Evolutionary conservation across 2,329 filamentous ascomycete species (phyloP).

Genomic region (Pyrenochaeta sp.): DNA sequence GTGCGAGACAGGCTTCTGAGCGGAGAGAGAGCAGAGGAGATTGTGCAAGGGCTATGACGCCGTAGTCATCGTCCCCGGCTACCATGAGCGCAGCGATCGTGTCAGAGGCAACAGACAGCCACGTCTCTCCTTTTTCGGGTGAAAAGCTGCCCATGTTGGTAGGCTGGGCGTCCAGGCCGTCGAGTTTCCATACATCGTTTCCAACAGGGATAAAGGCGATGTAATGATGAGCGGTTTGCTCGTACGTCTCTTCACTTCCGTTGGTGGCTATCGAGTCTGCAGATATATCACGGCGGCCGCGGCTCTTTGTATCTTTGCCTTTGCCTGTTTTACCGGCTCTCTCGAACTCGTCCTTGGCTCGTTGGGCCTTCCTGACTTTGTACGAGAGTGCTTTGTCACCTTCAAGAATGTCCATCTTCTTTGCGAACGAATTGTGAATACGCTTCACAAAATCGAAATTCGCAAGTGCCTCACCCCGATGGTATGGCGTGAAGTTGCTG

Average conservation of each 20-base stretch:
- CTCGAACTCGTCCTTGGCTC: conserved; percentile 26
- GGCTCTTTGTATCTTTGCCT: conserved; percentile 48
- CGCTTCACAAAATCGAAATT: conserved; percentile 78
- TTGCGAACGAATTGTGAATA: conserved; percentile 87
- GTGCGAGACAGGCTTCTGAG: conserved; percentile 53
- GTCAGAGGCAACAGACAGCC: conserved; percentile 70
- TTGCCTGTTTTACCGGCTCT: conserved; percentile 4
- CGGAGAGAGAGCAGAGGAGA: conserved; percentile 65
- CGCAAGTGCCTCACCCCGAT: conserved; percentile 78
- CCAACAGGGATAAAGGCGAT: conserved; percentile 83
- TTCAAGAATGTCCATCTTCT: conserved; percentile 66
- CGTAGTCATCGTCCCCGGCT: conserved; percentile 74
- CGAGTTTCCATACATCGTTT: conserved; percentile 85
- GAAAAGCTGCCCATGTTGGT: conserved; percentile 62
- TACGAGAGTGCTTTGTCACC: conserved; percentile 75
- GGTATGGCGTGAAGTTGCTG: conserved; percentile 69
- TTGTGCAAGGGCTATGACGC: conserved; percentile 75
- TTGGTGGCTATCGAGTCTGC: conserved; percentile 37
- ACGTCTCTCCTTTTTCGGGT: conserved; percentile 56
- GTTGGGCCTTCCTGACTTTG: conserved; percentile 56
- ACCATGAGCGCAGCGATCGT: conserved; percentile 73
- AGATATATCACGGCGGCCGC: conserved; percentile 33
- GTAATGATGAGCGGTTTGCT: conserved; percentile 81
- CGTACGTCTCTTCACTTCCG: conserved; percentile 55
- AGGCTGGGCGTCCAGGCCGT: conserved; percentile 79